Evolutionary conservation across 306 rosid species (phyloP), one percentile per base, ranked within the genome.

Genomic region (Cyclanthera cordifolia): DNA sequence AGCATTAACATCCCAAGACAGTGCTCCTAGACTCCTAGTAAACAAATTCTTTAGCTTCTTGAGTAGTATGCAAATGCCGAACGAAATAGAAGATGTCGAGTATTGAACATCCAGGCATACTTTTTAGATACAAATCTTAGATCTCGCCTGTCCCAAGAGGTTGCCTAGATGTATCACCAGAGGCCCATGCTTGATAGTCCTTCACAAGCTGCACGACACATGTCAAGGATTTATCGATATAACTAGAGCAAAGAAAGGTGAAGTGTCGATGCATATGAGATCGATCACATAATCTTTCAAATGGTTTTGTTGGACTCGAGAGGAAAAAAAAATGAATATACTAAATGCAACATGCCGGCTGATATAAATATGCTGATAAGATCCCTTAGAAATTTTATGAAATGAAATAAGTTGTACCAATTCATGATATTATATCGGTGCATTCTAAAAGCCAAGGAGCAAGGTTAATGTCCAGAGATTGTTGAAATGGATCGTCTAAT

Each of bases 121-220:
- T 16, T 48, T 60, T 37, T 14, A 47, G 43, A 58, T 64, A 60
- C 71, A 32, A 56, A 43, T 72, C 75, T 87, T 76, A 86, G 68
- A 86, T 78, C 67, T 86, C 75, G 54, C 92, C 92, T 2, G 92
- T 86, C 59, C 92, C 92, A 50, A 93, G 85, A 78, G 98, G 85
- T 71, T 84, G 95, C 85, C 92, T 86, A 32, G 92, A 84, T 43
- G 80, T 30, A 76, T 86, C 87, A 46, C 89, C 92, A 13, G 95
- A 79, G 53, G 98, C 96, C 98, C 98, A 89, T 48, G 94, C 94
- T 77, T 81, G 72, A 78, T 93, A 93, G 78, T 93, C 98, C 84
- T 83, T 93, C 83, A 84, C 88, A 70, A 93, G 96, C 98, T 93
- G 88, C 70, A 79, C 57, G 54, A 10, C 70, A 78, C 47, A 64